Conservation (phyloP, 2,329 filamentous ascomycete species). For the Fusarium nygamai region DNA sequence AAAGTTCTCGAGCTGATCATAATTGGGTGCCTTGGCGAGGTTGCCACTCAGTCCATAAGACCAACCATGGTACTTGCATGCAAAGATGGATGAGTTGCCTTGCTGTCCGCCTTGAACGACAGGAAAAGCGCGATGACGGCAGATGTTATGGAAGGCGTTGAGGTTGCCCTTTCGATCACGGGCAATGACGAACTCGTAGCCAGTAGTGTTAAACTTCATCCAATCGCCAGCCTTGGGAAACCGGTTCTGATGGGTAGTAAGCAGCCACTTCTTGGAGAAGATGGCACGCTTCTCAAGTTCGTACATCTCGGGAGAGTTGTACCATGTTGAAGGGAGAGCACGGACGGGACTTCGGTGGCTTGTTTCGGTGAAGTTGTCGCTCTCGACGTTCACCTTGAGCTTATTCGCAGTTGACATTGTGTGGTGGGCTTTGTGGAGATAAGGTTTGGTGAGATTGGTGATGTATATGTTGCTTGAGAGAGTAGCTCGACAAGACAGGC, state of each 20-base stretch:
- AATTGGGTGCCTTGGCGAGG: constrained; percentile 67
- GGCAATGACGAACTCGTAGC: constrained; percentile 62
- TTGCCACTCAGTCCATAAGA: constrained; percentile 67
- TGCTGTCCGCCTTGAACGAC: constrained; percentile 56
- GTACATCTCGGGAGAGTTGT: constrained; percentile 60
- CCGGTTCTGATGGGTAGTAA: constrained; percentile 62
- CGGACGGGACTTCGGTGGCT: constrained; percentile 27
- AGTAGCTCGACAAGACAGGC: not conserved
- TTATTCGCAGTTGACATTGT: not conserved
- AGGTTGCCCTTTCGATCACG: constrained; percentile 53
- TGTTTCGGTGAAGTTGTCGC: constrained; percentile 21
- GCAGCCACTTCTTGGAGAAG: constrained; percentile 65
- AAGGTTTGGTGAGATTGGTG: not conserved
- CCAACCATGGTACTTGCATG: constrained; percentile 71
- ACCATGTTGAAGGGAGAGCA: constrained; percentile 62
- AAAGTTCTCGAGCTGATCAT: constrained; percentile 63
- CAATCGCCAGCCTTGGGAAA: constrained; percentile 64
- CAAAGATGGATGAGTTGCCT: constrained; percentile 62
- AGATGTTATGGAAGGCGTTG: constrained; percentile 71
- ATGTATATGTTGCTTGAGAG: not conserved
- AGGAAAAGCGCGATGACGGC: constrained; percentile 68
- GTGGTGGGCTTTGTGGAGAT: not conserved
- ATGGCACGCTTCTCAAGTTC: constrained; percentile 65
- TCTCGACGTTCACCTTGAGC: constrained; percentile 16
- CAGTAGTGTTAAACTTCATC: constrained; percentile 63